These are phyloP conservation scores for Somion occarium DNA, from an alignment of 1,284 basidiomycete species.

Conservation along the genomic window DNA sequence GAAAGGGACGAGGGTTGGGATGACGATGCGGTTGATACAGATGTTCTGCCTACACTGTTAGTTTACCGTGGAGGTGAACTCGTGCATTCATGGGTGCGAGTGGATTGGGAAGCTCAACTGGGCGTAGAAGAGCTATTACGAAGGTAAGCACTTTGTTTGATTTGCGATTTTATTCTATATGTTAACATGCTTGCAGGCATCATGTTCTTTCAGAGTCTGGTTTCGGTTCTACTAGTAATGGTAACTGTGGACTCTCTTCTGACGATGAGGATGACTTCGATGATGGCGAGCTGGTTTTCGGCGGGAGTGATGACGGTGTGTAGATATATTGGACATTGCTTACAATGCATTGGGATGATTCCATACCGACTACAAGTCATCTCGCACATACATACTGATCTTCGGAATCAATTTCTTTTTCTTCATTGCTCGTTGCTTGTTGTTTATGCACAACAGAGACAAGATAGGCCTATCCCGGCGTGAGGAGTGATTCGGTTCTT, in stretches of 20 bases:
- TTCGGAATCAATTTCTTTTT: no score
- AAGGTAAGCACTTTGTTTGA: slow-evolving; percentile 29
- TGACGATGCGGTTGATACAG: slow-evolving; percentile 64
- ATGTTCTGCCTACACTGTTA: slow-evolving; percentile 79
- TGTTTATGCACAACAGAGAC: no score
- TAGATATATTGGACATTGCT: no score
- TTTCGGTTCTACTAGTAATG: slow-evolving; percentile 16
- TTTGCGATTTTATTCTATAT: neutral
- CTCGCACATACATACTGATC: no score
- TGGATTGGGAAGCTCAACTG: slow-evolving; percentile 75
- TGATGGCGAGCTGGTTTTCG: slow-evolving; percentile 27
- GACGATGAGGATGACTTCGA: slow-evolving; percentile 42
- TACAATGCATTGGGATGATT: no score
- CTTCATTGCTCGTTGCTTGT: no score
- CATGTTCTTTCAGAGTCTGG: slow-evolving; percentile 36
- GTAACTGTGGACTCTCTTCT: slow-evolving; percentile 35
- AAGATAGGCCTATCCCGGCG: no score
- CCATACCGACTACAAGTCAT: no score
- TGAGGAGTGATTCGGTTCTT: no score
- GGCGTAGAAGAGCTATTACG: slow-evolving; percentile 66
- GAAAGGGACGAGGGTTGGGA: slow-evolving; percentile 35
- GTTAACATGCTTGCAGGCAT: slow-evolving; percentile 29
- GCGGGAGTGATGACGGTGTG: slow-evolving; percentile 23
- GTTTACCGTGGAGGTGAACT: slow-evolving; percentile 82
- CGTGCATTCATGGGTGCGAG: slow-evolving; percentile 77